Conservation (phyloP, 1,284 basidiomycete species). For the Trichosporon ovoides region DNA sequence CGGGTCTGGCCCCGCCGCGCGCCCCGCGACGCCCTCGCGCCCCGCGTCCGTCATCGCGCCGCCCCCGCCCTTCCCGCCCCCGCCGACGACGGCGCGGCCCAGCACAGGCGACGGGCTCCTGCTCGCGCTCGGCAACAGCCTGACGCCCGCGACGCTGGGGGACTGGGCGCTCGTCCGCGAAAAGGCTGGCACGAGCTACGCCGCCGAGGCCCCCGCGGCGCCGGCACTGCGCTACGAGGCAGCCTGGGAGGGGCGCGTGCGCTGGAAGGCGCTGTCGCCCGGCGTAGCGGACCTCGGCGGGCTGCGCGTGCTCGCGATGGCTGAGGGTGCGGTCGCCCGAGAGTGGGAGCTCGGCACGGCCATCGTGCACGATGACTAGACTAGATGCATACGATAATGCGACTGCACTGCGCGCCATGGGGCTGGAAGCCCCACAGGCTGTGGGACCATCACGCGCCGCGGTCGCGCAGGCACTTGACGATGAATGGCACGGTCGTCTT, state of each 20-base stretch:
- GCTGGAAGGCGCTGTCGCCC: slow-evolving; percentile 30
- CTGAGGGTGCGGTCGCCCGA: slow-evolving; percentile 12
- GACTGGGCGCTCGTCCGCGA: slow-evolving; percentile 23
- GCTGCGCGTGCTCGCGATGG: slow-evolving; percentile 30
- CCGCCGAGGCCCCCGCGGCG: slow-evolving; percentile 20
- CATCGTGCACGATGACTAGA: slow-evolving; percentile 31
- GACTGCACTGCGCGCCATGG: not conserved
- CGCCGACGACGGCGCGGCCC: not conserved
- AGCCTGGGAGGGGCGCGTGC: slow-evolving; percentile 21
- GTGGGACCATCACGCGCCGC: too few species aligned
- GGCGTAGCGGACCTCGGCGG: slow-evolving; percentile 39
- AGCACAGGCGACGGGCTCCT: slow-evolving; percentile 15
- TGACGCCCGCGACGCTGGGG: slow-evolving; percentile 14
- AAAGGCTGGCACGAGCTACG: slow-evolving; percentile 29
- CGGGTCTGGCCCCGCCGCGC: not conserved
- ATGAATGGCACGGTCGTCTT: slow-evolving; percentile 10
- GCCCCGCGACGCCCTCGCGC: slow-evolving; percentile 15
- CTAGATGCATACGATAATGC: not conserved
- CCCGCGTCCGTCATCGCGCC: slow-evolving; percentile 17
- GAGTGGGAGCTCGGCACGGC: slow-evolving; percentile 30
- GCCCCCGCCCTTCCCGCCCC: not conserved
- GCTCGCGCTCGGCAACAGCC: slow-evolving; percentile 25
- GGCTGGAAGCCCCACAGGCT: not conserved
- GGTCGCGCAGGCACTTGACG: not conserved
- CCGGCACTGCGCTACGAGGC: slow-evolving; percentile 29